Conservation (phyloP, 768 basidiomycete species). For the Gyrodon lividus region DNA sequence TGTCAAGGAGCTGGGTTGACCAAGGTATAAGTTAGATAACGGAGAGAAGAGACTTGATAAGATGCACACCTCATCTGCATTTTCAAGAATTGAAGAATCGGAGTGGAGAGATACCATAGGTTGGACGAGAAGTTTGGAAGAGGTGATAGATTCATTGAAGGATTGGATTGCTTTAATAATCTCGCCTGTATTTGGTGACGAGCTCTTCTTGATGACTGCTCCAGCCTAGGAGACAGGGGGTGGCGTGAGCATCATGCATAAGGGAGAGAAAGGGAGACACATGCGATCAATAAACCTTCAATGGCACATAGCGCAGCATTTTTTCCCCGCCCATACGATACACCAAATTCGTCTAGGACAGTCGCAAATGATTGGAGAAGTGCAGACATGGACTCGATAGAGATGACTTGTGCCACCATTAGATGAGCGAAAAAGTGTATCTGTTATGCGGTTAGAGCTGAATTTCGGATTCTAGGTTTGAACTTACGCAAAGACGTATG, state of each 20-base stretch:
- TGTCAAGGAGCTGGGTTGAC: constrained; percentile 65
- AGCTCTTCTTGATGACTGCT: constrained; percentile 57
- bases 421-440: constrained; percentile 93
- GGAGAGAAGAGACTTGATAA: background rate
- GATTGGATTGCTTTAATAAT: constrained; percentile 71
- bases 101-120: constrained; percentile 56
- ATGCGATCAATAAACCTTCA: constrained; percentile 75
- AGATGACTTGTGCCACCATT: constrained; percentile 71
- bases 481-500: constrained; percentile 77
- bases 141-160: constrained; percentile 61
- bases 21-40: constrained; percentile 4
- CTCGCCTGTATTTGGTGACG: constrained; percentile 57
- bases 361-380: constrained; percentile 82
- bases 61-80: constrained; percentile 58
- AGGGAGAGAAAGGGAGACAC: constrained; percentile 12
- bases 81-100: constrained; percentile 41
- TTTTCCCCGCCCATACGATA: constrained; percentile 82
- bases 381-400: constrained; percentile 73
- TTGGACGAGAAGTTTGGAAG: constrained; percentile 64
- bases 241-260: background rate
- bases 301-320: constrained; percentile 78
- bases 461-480: background rate
- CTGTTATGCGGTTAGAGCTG: constrained; percentile 39
- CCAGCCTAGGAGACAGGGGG: constrained; percentile 54
- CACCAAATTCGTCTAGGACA: constrained; percentile 87